Conservation (phyloP, 179 eudicot genomes). For the Amaranthus tricolor region DNA sequence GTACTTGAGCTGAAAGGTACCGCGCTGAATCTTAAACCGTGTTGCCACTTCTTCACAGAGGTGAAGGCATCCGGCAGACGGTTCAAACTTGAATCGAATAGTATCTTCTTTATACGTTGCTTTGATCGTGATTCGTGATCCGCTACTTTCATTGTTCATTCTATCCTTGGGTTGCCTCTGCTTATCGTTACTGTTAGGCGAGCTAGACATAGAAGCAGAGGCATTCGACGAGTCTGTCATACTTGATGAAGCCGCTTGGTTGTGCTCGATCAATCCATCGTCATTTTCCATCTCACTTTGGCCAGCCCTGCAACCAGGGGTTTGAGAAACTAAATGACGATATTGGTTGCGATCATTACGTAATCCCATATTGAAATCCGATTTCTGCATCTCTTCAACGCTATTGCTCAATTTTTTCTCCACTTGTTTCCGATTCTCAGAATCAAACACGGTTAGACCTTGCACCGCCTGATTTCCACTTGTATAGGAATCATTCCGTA, state of each 20-base stretch:
- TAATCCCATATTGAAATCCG: conserved; percentile 23
- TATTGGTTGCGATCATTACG: conserved; percentile 8
- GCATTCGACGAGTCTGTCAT: conserved; percentile 70
- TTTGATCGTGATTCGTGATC: conserved; percentile 57
- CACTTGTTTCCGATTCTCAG: conserved; percentile 7
- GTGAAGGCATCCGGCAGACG: conserved; percentile 49
- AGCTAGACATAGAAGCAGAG: conserved; percentile 63
- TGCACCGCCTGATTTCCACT: conserved; percentile 20
- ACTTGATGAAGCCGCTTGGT: conserved; percentile 58
- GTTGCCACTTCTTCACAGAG: conserved; percentile 70
- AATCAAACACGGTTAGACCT: no score
- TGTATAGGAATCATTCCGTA: conserved; percentile 22
- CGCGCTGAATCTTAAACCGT: conserved; percentile 61
- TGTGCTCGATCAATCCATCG: conserved; percentile 33
- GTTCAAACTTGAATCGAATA: conserved; percentile 71
- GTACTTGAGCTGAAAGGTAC: conserved; percentile 80
- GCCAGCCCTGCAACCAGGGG: conserved; percentile 21
- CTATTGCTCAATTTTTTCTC: conserved; percentile 4
- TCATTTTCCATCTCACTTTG: conserved; percentile 35
- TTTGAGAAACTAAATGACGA: conserved; percentile 16
- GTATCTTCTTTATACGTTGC: conserved; percentile 72
- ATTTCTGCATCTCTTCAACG: conserved; percentile 25
- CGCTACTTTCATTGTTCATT: conserved; percentile 29
- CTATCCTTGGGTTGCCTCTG: conserved; percentile 21
- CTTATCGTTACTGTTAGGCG: conserved; percentile 39